Evolutionary conservation across 805 yeast genomes (phyloP).

Genomic region (Dipodascopsis uninucleata): DNA sequence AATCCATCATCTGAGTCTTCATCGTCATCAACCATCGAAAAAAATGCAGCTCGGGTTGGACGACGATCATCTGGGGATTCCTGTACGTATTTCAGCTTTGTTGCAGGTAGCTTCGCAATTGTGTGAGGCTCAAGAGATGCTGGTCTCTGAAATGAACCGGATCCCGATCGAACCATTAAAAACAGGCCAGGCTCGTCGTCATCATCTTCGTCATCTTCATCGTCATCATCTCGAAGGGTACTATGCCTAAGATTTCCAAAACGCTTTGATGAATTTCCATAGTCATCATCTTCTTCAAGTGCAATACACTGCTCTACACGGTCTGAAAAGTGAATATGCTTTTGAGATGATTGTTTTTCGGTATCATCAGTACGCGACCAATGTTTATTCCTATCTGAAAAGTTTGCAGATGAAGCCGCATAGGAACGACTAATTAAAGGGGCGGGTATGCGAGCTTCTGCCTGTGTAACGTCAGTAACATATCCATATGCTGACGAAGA

Average conservation of each 20-base stretch:
- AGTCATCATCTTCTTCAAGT: slow-evolving; percentile 43
- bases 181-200: slow-evolving; percentile 71
- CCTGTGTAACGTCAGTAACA: neutral
- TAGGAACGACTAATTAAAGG: slow-evolving; percentile 14
- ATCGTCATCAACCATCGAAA: slow-evolving; percentile 24
- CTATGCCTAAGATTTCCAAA: slow-evolving; percentile 2
- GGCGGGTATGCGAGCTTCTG: slow-evolving; percentile 16
- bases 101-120: slow-evolving; percentile 79
- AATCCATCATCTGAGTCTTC: slow-evolving; percentile 15
- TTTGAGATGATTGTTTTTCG: slow-evolving; percentile 8
- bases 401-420: slow-evolving; percentile 23
- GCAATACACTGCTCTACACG: slow-evolving; percentile 94
- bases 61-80: slow-evolving; percentile 32
- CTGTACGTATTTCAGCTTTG: slow-evolving; percentile 74
- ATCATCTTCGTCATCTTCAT: slow-evolving; percentile 45
- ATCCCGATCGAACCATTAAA: slow-evolving; percentile 47
- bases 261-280: slow-evolving; percentile 10
- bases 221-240: slow-evolving; percentile 23
- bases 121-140: slow-evolving; percentile 42
- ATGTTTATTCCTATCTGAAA: slow-evolving; percentile 18
- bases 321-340: slow-evolving; percentile 90
- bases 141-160: slow-evolving; percentile 35
- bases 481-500: slow-evolving; percentile 6
- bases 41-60: slow-evolving; percentile 5
- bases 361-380: neutral